Evolutionary conservation across 495 filamentous ascomycete species (phyloP), one percentile per base, ranked within the genome.

Genomic region (Astrothelium macrocarpum): DNA sequence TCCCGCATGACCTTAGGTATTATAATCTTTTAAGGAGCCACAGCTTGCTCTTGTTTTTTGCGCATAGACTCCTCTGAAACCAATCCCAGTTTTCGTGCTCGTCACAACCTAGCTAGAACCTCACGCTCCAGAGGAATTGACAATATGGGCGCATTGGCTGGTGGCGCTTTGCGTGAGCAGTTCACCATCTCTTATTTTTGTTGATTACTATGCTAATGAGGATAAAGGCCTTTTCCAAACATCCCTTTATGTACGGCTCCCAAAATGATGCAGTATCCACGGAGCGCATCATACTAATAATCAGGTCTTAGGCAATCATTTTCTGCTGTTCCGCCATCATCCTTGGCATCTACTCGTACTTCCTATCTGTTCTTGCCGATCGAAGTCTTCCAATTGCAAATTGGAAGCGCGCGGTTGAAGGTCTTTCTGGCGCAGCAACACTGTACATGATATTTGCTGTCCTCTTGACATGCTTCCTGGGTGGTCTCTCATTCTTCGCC

Each of bases 321-420:
- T 87, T 93, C 75, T 78, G 84, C 70, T 87, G 82, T 70, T 78
- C 84, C 29, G 86, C 79, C 62, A 78, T 94, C 62, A 82, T 92
- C 62, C 81, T 95, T 59, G 89, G 84, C 71, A 84, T 95, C 65
- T 92, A 87, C 81, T 89, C 87, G 29, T 95, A 88, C 75, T 87
- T 85, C 77, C 78, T 89, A 29, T 79, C 83, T 1, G 74, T 79
- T 26, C 84, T 90, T 12, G 62, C 79, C 59, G 78, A 82, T 66
- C 81, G 88, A 73, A 65, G 83, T 67, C 71, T 83, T 25, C 46
- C 67, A 58, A 66, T 70, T 45, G 12, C 80, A 2, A 82, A 72
- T 67, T 88, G 83, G 79, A 75, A 85, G 60, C 84, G 83, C 60
- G 91, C 91, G 43, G 89, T 95, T 31, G 87, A 89, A 65, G 91